Base-by-base conservation (phyloP, 106 monocot species). In the Acorus gramineus region DNA sequence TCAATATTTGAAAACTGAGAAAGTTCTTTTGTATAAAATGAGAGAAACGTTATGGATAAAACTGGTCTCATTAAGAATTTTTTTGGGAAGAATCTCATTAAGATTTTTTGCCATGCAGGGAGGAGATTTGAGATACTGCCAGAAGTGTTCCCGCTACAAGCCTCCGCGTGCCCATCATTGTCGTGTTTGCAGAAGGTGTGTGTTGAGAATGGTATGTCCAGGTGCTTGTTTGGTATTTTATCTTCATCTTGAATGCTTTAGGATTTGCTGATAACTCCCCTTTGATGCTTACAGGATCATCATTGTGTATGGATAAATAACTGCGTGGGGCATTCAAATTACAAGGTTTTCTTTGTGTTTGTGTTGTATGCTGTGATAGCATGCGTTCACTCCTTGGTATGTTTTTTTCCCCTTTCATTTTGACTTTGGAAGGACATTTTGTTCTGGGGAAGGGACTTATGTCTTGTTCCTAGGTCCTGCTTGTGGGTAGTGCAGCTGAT, bases 281-380 rank as follows among this genome's bases (percentile, higher is more conserved):
- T 55, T 10, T 78, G 53, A 57, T 73, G 7, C 14, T 14, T 73
- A 62, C 92, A 98, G 92, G 98, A 98, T 73, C 98, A 98, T 75
- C 98, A 98, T 60, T 98, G 98, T 72, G 74, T 92, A 44, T 98
- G 98, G 98, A 98, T 98, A 75, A 98, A 98, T 69, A 98, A 98
- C 70, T 98, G 98, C 67, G 98, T 98, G 8, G 98, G 98, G 7
- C 92, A 92, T 86, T 77, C 81, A 65, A 98, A 98, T 76, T 98
- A 98, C 75, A 98, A 98, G 65, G 75, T 78, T 48, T 98, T 98
- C 80, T 79, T 98, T 68, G 73, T 92, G 63, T 98, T 98, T 65
- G 64, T 92, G 44, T 75, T 92, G 42, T 79, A 98, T 83, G 77
- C 83, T 44, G 98, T 98, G 14, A 73, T 79, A 77, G 78, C 98